These are phyloP conservation scores for Pseudonitzschia multiseries DNA, from an alignment of 108 stramenopile genomes.

Conservation along the genomic window DNA sequence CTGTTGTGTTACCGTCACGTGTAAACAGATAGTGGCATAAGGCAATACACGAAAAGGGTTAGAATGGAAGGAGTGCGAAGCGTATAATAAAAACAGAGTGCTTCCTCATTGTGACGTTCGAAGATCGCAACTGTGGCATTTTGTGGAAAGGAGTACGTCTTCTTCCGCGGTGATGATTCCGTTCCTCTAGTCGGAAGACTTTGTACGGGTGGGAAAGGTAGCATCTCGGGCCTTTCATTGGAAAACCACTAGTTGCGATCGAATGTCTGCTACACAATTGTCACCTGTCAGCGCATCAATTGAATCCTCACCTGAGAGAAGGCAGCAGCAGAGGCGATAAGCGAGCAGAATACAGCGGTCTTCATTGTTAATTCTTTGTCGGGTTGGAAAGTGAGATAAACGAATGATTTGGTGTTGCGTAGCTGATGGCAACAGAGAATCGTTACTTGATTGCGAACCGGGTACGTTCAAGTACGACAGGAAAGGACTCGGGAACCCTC, in stretches of 20 bases:
- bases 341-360: constrained; percentile 47
- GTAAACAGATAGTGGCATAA: not conserved
- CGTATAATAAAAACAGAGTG: no score
- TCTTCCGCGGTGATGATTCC: no score
- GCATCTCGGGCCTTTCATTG: no score
- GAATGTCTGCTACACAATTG: no score
- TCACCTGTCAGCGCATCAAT: no score
- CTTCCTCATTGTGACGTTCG: no score
- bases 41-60: no score
- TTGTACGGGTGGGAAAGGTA: no score
- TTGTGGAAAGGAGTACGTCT: no score
- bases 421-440: not conserved
- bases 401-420: not conserved
- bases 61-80: not conserved
- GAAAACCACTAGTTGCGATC: no score
- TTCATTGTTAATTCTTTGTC: constrained; percentile 48
- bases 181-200: no score
- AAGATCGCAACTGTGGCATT: no score
- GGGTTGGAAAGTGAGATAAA: not conserved
- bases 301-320: constrained; percentile 58
- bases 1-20: not conserved
- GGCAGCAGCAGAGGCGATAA: constrained; percentile 52
- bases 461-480: not conserved
- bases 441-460: not conserved
- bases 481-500: not conserved